A percentile compares a stretch with the other conserved stretches of the same genome.
Conservation (phyloP, 805 yeast species). For the Candida orba region DNA sequence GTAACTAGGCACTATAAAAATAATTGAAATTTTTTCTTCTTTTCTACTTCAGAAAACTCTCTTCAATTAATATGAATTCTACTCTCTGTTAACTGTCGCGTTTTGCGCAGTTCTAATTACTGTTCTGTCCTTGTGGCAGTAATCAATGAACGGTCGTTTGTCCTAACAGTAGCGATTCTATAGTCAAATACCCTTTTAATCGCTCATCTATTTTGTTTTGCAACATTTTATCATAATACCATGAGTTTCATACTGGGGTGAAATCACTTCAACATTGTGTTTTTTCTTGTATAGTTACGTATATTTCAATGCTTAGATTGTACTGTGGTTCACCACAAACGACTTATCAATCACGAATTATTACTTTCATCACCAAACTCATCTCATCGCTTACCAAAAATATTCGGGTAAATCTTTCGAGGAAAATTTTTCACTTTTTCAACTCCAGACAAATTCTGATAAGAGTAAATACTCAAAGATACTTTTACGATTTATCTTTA, state of each 20-base stretch:
- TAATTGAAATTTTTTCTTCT: too few species aligned
- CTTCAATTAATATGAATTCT: neutral
- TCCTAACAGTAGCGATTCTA: constrained; percentile 4
- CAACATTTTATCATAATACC: constrained; percentile 1
- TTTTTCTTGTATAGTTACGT: neutral
- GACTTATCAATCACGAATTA: too few species aligned
- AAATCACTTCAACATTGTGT: neutral
- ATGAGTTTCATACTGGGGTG: constrained; percentile 12
- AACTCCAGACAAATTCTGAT: too few species aligned
- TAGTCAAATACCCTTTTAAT: constrained; percentile 7
- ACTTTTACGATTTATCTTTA: neutral
- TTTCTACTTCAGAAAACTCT: too few species aligned
- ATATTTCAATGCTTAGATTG: too few species aligned
- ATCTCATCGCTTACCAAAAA: neutral
- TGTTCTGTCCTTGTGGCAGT: too few species aligned
- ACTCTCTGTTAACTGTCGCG: neutral
- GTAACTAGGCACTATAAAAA: too few species aligned
- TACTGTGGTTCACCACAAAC: too few species aligned
- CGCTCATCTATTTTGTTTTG: constrained; percentile 10
- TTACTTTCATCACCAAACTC: neutral
- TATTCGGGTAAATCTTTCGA: neutral
- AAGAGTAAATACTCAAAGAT: too few species aligned
- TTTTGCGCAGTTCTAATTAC: too few species aligned
- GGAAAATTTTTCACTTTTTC: constrained; percentile 1
- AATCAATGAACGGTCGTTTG: constrained; percentile 1